These are phyloP conservation scores for Scedosporium apiospermum DNA, from an alignment of 2,329 filamentous ascomycete genomes.

Conservation along the genomic window DNA sequence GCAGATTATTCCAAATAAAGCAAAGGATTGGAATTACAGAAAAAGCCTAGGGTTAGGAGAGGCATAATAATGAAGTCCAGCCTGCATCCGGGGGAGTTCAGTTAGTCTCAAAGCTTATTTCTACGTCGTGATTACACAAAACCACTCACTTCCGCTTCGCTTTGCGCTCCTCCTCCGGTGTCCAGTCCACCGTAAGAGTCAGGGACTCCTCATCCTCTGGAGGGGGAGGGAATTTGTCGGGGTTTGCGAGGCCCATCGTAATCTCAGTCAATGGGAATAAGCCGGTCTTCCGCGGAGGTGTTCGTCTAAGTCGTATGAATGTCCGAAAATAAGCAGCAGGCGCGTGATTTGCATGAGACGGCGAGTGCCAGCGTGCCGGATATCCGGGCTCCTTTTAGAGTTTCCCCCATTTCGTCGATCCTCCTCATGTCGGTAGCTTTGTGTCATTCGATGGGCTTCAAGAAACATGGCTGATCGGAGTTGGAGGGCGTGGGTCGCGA, in stretches of 20 bases:
- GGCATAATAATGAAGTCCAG: conserved; percentile 35
- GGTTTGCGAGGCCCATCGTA: neutral
- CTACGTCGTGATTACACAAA: neutral
- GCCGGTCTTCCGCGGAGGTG: neutral
- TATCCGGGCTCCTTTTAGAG: neutral
- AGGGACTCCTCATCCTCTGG: conserved; percentile 22
- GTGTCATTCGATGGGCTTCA: neutral
- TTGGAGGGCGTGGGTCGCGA: neutral
- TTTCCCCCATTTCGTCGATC: neutral
- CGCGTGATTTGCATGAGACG: neutral
- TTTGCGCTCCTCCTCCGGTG: conserved; percentile 22
- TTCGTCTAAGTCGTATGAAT: neutral
- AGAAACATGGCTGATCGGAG: conserved; percentile 1
- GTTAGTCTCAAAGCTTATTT: neutral
- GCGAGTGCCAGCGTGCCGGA: neutral
- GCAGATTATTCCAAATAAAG: conserved; percentile 13
- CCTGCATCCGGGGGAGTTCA: conserved; percentile 17
- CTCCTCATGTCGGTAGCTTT: neutral
- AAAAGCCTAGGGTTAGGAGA: conserved; percentile 33
- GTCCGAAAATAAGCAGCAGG: neutral
- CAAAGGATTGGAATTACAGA: conserved; percentile 15
- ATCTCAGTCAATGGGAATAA: neutral
- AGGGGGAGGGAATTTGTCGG: neutral
- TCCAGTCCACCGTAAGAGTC: conserved; percentile 22
- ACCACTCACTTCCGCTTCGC: conserved; percentile 28